phyloP scores from a whole-genome alignment of 208 protist genomes.

The Leishmania aethiopica region DNA sequence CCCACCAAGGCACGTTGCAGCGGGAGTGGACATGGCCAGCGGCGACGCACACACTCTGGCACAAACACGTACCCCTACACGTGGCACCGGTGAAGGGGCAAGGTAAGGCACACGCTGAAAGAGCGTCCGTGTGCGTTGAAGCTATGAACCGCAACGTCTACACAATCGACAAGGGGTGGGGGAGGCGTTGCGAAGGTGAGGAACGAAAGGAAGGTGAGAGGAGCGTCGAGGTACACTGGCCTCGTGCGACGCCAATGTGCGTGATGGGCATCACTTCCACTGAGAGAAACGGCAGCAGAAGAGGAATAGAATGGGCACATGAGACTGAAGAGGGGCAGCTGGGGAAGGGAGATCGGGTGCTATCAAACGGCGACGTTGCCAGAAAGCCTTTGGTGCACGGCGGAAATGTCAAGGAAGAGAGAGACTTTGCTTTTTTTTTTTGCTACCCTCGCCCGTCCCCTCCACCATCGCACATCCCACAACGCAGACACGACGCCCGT shows the following conservation, averaged over 20 bases:
- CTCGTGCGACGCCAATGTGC: not conserved
- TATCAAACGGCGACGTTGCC: constrained; percentile 2
- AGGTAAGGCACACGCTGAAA: not conserved
- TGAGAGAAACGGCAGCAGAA: not conserved
- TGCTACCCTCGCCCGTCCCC: not conserved
- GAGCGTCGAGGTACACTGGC: not conserved
- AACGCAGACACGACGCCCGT: not conserved
- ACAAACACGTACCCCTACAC: not conserved
- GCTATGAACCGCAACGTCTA: no score
- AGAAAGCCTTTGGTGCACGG: not conserved
- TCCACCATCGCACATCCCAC: not conserved
- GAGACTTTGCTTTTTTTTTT: not conserved
- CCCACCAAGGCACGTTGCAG: constrained; percentile 35
- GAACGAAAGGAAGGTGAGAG: no score
- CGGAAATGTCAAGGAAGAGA: constrained; percentile 9
- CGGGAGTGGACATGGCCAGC: not conserved
- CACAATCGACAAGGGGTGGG: not conserved
- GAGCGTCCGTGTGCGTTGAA: not conserved
- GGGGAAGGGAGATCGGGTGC: not conserved
- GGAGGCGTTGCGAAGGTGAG: not conserved
- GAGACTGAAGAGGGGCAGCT: not conserved
- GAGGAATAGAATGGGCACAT: constrained; percentile 16
- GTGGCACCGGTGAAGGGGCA: not conserved
- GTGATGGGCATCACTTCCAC: not conserved
- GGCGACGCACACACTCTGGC: not conserved